Base-by-base conservation (phyloP, 148 eudicot species). In the Euryodendron excelsum region DNA sequence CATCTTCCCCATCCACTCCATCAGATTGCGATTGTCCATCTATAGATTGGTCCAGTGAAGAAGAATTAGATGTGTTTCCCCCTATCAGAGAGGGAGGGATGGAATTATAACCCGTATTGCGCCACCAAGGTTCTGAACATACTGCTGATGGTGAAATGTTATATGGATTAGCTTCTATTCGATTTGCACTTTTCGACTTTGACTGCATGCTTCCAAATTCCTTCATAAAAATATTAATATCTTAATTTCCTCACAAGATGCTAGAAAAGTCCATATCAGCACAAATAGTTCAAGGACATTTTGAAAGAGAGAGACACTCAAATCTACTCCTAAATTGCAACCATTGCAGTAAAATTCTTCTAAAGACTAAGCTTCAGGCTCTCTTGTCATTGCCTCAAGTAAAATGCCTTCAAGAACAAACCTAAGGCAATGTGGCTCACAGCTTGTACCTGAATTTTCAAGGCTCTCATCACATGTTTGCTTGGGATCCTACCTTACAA, bases 71-170 rank as follows among this genome's bases (percentile, higher is more conserved):
- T 50, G 82, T 80, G 86, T 80, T 90, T 65, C 68, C 88, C 77
- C 84, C 86, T 72, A 86, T 78, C 75, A 85, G 76, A 58, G 83
- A 56, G 64, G 82, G 76, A 58, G 88, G 69, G 45, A 82, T 69
- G 58, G 86, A 85, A 58, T 74, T 87, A 84, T 71, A 84, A 50
- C 84, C 87, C 72, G 87, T 39, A 79, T 79, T 80, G 63, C 83
- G 88, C 95, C 94, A 90, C 96, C 97, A 91, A 41, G 85, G 90
- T 44, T 86, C 94, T 72, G 91, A 74, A 87, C 85, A 83, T 65
- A 69, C 80, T 68, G 84, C 59, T 53, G 94, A 83, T 20, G 85
- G 88, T 60, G 87, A 79, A 76, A 79, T 47, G n/a, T 80, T 72
- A 36, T 80, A 72, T 66, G 86, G 50, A 76, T 67, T 78, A 78